Percentiles rank a stretch among this genome's conserved stretches.
Conservation (phyloP, 441 rosid species). For the Pelargonium australe region DNA sequence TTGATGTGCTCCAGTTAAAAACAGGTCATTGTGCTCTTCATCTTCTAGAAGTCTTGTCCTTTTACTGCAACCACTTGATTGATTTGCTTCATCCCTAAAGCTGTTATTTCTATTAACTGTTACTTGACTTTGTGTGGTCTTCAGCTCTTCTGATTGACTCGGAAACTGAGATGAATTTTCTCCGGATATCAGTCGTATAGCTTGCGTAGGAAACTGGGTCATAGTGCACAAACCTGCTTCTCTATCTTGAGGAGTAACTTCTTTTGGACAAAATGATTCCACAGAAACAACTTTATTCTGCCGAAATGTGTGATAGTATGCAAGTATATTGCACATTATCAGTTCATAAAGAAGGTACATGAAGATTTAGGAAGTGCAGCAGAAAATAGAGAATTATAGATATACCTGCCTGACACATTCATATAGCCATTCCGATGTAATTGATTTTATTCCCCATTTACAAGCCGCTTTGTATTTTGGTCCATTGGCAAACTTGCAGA, state of each 20-base stretch:
- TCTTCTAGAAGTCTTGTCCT: slow-evolving; percentile 19
- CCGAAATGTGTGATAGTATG: slow-evolving; percentile 17
- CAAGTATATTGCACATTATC: slow-evolving; percentile 5
- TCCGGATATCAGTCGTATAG: slow-evolving; percentile 38
- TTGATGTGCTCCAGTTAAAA: slow-evolving; percentile 36
- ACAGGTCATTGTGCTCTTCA: slow-evolving; percentile 19
- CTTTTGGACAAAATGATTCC: slow-evolving; percentile 66
- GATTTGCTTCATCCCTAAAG: slow-evolving; percentile 13
- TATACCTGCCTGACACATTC: slow-evolving; percentile 88
- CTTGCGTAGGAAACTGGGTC: slow-evolving; percentile 76
- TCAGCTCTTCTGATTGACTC: slow-evolving; percentile 43
- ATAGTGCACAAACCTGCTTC: slow-evolving; percentile 55
- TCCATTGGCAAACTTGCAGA: slow-evolving; percentile 77
- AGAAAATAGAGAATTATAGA: slow-evolving; percentile 18
- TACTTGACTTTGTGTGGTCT: slow-evolving; percentile 22
- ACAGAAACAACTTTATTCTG: slow-evolving; percentile 66
- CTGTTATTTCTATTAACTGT: slow-evolving; percentile 27
- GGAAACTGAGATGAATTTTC: slow-evolving; percentile 45
- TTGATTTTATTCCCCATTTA: slow-evolving; percentile 61
- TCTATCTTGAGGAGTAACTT: slow-evolving; percentile 61
- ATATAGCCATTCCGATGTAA: slow-evolving; percentile 79
- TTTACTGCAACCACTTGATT: slow-evolving; percentile 9
- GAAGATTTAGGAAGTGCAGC: slow-evolving; percentile 7
- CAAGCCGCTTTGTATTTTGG: slow-evolving; percentile 73
- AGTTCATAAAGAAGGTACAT: slow-evolving; percentile 13